phyloP scores from a whole-genome alignment of 495 filamentous ascomycete species.

The Talaromyces liani region DNA sequence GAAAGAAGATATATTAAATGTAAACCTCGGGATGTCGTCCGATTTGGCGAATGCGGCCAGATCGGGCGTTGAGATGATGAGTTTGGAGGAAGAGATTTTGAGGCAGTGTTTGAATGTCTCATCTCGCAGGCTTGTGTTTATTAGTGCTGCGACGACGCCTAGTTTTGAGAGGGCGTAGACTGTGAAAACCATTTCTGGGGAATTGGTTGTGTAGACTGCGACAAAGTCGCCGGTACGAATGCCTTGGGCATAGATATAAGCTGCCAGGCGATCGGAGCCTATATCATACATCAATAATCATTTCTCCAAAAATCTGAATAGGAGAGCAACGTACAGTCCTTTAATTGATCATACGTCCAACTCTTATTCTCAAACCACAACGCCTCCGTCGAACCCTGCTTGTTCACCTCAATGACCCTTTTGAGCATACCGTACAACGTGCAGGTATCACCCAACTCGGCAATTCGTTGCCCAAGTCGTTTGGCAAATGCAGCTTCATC shows the following conservation, averaged over 20 bases:
- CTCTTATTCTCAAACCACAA: constrained; percentile 46
- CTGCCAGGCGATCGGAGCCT: constrained; percentile 35
- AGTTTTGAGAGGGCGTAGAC: constrained; percentile 77
- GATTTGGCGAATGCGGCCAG: constrained; percentile 30
- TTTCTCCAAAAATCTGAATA: neutral
- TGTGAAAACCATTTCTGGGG: constrained; percentile 71
- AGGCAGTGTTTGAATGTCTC: constrained; percentile 75
- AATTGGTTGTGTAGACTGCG: constrained; percentile 54
- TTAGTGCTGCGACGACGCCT: constrained; percentile 77
- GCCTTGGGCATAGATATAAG: constrained; percentile 28
- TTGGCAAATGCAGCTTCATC: constrained; percentile 26
- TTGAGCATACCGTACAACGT: constrained; percentile 41
- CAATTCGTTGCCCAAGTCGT: constrained; percentile 30
- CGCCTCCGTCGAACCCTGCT: constrained; percentile 26
- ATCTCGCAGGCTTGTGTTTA: constrained; percentile 82
- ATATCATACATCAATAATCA: neutral
- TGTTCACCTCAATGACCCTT: constrained; percentile 31
- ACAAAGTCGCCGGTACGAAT: constrained; percentile 34
- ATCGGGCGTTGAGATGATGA: constrained; percentile 54
- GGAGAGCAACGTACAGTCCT: constrained; percentile 28
- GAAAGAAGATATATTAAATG: constrained; percentile 36
- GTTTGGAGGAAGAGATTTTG: constrained; percentile 55
- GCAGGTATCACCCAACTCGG: constrained; percentile 31
- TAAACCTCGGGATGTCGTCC: constrained; percentile 32
- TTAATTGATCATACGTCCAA: constrained; percentile 43